Percentiles rank a stretch among this genome's conserved stretches.
Conservation (phyloP, 768 basidiomycete species). For the Boletellus emodensis region DNA sequence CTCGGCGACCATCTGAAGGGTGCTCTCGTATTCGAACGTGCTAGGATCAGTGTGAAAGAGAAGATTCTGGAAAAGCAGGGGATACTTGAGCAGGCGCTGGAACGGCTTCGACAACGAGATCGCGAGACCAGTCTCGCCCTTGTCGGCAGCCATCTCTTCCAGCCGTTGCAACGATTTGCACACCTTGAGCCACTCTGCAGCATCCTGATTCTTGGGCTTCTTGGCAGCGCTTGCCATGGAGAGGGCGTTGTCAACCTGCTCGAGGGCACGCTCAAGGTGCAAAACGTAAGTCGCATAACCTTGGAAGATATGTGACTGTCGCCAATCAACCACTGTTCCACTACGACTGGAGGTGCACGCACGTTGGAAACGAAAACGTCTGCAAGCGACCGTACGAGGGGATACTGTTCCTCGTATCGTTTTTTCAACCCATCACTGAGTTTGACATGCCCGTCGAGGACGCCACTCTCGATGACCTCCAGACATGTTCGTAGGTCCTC, state of each 20-base stretch:
- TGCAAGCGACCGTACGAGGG: constrained; percentile 85
- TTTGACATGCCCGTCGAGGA: constrained; percentile 84
- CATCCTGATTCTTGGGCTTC: constrained; percentile 79
- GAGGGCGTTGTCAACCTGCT: constrained; percentile 79
- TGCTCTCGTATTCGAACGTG: constrained; percentile 95
- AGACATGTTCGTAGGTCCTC: constrained; percentile 83
- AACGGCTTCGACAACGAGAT: constrained; percentile 97
- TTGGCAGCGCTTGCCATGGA: constrained; percentile 58
- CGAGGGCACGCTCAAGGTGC: constrained; percentile 88
- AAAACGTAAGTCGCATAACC: constrained; percentile 93
- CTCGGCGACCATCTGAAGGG: constrained; percentile 93
- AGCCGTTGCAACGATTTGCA: constrained; percentile 70
- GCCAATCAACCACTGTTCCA: constrained; percentile 18
- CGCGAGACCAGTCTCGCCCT: constrained; percentile 90
- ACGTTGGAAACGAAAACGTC: constrained; percentile 96
- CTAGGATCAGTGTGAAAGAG: constrained; percentile 97
- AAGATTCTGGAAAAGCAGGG: constrained; percentile 94
- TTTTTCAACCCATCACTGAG: constrained; percentile 82
- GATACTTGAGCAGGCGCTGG: constrained; percentile 94
- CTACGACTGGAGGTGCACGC: constrained; percentile 32
- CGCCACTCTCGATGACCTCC: constrained; percentile 81
- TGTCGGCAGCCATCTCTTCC: constrained; percentile 76
- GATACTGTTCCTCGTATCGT: constrained; percentile 94
- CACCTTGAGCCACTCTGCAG: constrained; percentile 72
- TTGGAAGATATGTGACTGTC: constrained; percentile 85